Evolutionary conservation across 306 rosid genomes (phyloP).

Genomic region (Castanea sativa): DNA sequence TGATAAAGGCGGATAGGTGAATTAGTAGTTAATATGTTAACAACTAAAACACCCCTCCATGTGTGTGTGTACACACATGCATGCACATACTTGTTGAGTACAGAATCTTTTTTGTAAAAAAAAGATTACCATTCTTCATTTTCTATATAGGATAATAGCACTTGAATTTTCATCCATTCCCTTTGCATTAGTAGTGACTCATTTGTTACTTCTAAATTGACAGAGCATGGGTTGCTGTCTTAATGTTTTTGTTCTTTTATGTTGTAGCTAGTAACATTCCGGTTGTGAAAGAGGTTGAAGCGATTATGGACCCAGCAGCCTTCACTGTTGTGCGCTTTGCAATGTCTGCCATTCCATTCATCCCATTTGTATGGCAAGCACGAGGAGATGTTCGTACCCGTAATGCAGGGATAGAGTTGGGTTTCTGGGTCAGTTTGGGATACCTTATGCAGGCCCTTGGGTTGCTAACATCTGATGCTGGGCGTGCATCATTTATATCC

Average conservation of each 20-base stretch:
- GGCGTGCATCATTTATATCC: slow-evolving; percentile 65
- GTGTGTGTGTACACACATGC: background rate
- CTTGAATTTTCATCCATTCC: background rate
- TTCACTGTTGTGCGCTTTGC: slow-evolving; percentile 71
- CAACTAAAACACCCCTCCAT: background rate
- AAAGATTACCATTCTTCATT: background rate
- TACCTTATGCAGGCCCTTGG: slow-evolving; percentile 81
- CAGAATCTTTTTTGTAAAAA: background rate
- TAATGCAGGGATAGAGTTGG: slow-evolving; percentile 77
- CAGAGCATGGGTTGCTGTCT: background rate
- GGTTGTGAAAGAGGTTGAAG: slow-evolving; percentile 74
- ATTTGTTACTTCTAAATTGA: background rate
- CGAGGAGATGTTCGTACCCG: slow-evolving; percentile 44
- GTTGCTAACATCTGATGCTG: slow-evolving; percentile 75
- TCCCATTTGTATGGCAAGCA: slow-evolving; percentile 56
- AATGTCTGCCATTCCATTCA: slow-evolving; percentile 58
- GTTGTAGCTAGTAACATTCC: slow-evolving; percentile 70
- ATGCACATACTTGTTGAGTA: background rate
- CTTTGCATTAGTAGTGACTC: background rate
- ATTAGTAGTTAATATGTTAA: background rate
- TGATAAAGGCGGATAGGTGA: background rate
- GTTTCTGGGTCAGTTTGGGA: slow-evolving; percentile 79
- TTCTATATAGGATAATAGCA: background rate
- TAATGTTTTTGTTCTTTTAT: slow-evolving; percentile 1
- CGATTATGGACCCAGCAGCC: slow-evolving; percentile 59